Conservation (phyloP, 2,329 filamentous ascomycete species). For the Ambrosiella cleistominuta region DNA sequence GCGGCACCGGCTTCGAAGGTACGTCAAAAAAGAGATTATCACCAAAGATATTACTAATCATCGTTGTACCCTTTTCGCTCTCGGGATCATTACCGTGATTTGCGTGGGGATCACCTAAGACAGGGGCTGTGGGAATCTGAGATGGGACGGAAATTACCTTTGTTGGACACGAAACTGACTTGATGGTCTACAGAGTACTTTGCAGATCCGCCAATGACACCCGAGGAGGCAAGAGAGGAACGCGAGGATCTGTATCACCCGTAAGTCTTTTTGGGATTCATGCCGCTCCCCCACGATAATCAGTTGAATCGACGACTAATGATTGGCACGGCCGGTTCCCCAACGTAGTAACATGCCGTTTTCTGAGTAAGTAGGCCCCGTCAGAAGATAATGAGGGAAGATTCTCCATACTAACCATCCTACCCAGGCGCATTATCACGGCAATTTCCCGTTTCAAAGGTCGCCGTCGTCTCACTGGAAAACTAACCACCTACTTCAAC, state of each 20-base stretch:
- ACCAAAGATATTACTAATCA: background rate
- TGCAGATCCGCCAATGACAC: slow-evolving; percentile 62
- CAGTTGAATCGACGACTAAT: no score
- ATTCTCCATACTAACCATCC: background rate
- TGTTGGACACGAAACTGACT: background rate
- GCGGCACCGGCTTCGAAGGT: slow-evolving; percentile 55
- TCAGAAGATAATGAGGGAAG: background rate
- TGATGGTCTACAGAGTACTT: slow-evolving; percentile 39
- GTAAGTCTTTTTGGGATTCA: slow-evolving; percentile 24
- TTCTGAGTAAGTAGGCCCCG: slow-evolving; percentile 28
- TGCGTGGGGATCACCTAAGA: no score
- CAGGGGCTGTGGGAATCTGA: no score
- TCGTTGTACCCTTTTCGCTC: no score
- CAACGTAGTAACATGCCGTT: slow-evolving; percentile 32
- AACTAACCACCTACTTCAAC: slow-evolving; percentile 48
- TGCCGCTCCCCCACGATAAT: slow-evolving; percentile 11
- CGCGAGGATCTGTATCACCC: slow-evolving; percentile 44
- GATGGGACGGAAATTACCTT: no score
- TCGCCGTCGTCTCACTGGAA: slow-evolving; percentile 53
- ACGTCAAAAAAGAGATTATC: slow-evolving; percentile 3
- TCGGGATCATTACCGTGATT: no score
- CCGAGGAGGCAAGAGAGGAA: slow-evolving; percentile 49
- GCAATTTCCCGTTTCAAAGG: slow-evolving; percentile 16
- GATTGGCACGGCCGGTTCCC: no score
- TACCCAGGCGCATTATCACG: slow-evolving; percentile 3